phyloP scores from a whole-genome alignment of 2,329 filamentous ascomycete genomes.

The Pseudogymnoascus sp. region DNA sequence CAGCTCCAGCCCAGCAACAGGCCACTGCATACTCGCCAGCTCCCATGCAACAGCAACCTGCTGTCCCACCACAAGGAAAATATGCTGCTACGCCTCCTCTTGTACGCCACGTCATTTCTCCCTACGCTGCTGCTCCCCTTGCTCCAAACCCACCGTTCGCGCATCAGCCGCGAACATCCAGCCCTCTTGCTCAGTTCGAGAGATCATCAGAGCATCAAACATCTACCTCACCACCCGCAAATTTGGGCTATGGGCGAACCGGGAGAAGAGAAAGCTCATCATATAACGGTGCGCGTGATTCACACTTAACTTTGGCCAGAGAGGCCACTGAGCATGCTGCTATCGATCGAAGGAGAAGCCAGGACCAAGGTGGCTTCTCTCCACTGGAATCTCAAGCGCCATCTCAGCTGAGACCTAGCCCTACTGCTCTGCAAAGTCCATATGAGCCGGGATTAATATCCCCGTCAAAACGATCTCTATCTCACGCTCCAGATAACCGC shows the following conservation, averaged over 20 bases:
- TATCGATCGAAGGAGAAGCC: slow-evolving; percentile 2
- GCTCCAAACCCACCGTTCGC: slow-evolving; percentile 39
- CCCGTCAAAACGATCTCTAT: slow-evolving; percentile 47
- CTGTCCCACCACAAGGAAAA: background rate
- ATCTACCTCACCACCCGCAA: slow-evolving; percentile 6
- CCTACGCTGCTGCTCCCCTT: slow-evolving; percentile 39
- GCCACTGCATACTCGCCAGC: slow-evolving; percentile 55
- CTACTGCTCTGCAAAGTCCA: slow-evolving; percentile 20
- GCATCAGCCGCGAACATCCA: slow-evolving; percentile 59
- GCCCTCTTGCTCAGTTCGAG: slow-evolving; percentile 59
- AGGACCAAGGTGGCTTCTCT: slow-evolving; percentile 16
- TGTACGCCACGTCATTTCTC: slow-evolving; percentile 25
- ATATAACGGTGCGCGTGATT: slow-evolving; percentile 9
- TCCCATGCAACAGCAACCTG: slow-evolving; percentile 35
- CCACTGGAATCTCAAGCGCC: slow-evolving; percentile 41
- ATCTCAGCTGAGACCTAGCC: slow-evolving; percentile 34
- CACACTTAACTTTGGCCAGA: slow-evolving; percentile 4
- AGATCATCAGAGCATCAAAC: slow-evolving; percentile 27
- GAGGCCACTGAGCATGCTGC: slow-evolving; percentile 23
- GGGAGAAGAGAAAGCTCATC: slow-evolving; percentile 19
- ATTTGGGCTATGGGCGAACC: background rate
- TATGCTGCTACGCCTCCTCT: slow-evolving; percentile 34
- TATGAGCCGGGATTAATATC: slow-evolving; percentile 42
- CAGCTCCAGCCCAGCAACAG: slow-evolving; percentile 27
- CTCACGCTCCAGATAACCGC: slow-evolving; percentile 30